phyloP scores from a whole-genome alignment of 495 filamentous ascomycete genomes.

The Physcia stellaris region DNA sequence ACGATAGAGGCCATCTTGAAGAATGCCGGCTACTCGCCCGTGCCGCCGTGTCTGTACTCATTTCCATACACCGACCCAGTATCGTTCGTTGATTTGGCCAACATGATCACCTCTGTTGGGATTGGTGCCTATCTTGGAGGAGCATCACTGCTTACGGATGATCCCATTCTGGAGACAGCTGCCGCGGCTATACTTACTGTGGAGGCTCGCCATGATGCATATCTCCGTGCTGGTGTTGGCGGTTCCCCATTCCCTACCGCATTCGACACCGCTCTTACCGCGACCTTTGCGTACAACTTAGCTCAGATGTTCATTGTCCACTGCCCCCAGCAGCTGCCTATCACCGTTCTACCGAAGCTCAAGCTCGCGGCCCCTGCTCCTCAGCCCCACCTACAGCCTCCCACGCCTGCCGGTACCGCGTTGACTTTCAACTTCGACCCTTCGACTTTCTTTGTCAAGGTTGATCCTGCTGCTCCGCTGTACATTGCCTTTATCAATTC shows the following conservation, averaged over 20 bases:
- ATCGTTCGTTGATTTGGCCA: slow-evolving; percentile 32
- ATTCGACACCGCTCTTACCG: slow-evolving; percentile 36
- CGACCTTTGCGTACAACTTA: slow-evolving; percentile 38
- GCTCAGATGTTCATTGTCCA: slow-evolving; percentile 36
- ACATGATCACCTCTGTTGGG: slow-evolving; percentile 22
- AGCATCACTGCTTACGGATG: slow-evolving; percentile 31
- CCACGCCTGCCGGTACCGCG: slow-evolving; percentile 12
- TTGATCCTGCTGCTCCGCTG: slow-evolving; percentile 12
- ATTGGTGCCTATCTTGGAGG: slow-evolving; percentile 21
- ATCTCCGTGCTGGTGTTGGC: slow-evolving; percentile 30
- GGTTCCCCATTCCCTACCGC: slow-evolving; percentile 33
- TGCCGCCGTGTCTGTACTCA: slow-evolving; percentile 36
- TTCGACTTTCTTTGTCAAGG: slow-evolving; percentile 15
- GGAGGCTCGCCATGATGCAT: slow-evolving; percentile 39
- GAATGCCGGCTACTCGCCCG: slow-evolving; percentile 26
- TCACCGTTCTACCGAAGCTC: slow-evolving; percentile 16
- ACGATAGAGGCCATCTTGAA: slow-evolving; percentile 17
- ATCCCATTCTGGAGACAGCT: slow-evolving; percentile 29
- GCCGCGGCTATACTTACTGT: slow-evolving; percentile 41
- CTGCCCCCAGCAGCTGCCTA: slow-evolving; percentile 27
- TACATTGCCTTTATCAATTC: slow-evolving; percentile 20
- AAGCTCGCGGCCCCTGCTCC: slow-evolving; percentile 15
- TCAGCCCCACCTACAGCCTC: slow-evolving; percentile 12
- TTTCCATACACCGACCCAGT: slow-evolving; percentile 31
- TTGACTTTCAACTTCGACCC: slow-evolving; percentile 17